Percentiles rank a stretch among this genome's conserved stretches.
Evolutionary conservation across 352 stramenopile genomes (phyloP).

Genomic region (Globisporangium parvum): DNA sequence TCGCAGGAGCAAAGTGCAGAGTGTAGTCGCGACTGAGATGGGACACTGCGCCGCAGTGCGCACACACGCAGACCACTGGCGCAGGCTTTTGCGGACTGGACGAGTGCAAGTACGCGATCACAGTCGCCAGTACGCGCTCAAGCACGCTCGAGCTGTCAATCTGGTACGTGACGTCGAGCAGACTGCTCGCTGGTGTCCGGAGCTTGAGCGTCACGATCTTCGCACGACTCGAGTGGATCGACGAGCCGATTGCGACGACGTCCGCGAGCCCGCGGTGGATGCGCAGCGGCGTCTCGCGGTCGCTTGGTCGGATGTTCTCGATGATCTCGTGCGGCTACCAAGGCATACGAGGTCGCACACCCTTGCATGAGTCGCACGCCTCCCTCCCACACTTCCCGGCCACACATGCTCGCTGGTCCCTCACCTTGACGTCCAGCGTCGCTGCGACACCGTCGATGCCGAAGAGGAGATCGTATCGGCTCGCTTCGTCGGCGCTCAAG

Average conservation of each 20-base stretch:
- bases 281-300: constrained; percentile 18
- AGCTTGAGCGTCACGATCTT: constrained; percentile 59
- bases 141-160: constrained; percentile 32
- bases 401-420: too few relatives aligned
- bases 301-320: constrained; percentile 8
- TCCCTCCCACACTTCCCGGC: background rate
- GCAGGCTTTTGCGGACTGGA: constrained; percentile 26
- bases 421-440: constrained; percentile 56
- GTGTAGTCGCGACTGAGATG: constrained; percentile 44
- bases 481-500: constrained; percentile 54
- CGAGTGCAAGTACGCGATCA: constrained; percentile 47
- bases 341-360: background rate
- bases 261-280: constrained; percentile 44
- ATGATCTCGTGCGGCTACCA: constrained; percentile 45
- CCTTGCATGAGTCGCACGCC: background rate
- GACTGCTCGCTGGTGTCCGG: constrained; percentile 9
- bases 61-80: constrained; percentile 44
- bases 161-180: constrained; percentile 51
- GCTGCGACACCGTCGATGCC: constrained; percentile 58
- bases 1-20: constrained; percentile 4
- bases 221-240: constrained; percentile 37
- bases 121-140: constrained; percentile 28
- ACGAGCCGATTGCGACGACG: constrained; percentile 48
- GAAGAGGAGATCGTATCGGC: constrained; percentile 50
- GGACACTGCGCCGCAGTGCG: constrained; percentile 52